These are phyloP conservation scores for Candida maesae DNA, from an alignment of 805 yeast genomes.

Conservation along the genomic window DNA sequence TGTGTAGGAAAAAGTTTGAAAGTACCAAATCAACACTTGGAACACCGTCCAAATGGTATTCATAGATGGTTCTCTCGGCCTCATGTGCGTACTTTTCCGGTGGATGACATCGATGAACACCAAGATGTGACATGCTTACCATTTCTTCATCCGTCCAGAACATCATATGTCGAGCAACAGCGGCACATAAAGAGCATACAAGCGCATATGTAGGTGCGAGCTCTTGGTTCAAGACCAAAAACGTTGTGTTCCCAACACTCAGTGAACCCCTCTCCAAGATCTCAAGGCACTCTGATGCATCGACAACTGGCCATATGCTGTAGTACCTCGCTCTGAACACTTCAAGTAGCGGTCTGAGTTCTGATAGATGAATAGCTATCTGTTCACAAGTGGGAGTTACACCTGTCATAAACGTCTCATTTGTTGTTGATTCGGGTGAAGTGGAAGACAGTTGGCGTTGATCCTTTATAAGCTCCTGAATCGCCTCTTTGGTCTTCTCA, in stretches of 20 bases:
- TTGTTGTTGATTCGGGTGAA: neutral
- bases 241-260: neutral
- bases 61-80: conserved; percentile 16
- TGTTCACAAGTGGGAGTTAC: conserved; percentile 15
- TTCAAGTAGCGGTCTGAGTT: conserved; percentile 19
- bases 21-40: conserved; percentile 15
- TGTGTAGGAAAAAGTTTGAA: conserved; percentile 18
- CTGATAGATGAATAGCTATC: conserved; percentile 7
- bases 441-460: neutral
- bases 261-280: conserved; percentile 1
- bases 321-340: conserved; percentile 24
- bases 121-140: conserved; percentile 5
- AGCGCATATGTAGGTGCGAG: conserved; percentile 18
- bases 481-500: conserved; percentile 21
- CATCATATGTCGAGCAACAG: conserved; percentile 17
- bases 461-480: conserved; percentile 8
- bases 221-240: conserved; percentile 1
- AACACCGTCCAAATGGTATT: conserved; percentile 11
- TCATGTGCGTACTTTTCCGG: conserved; percentile 18
- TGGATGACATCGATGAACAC: conserved; percentile 15
- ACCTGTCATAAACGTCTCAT: too few relatives aligned
- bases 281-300: conserved; percentile 12
- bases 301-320: conserved; percentile 24
- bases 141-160: conserved; percentile 19
- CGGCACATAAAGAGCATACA: conserved; percentile 23